Evolutionary conservation across 257 asterid species (phyloP).

Genomic region (Phtheirospermum japonicum): DNA sequence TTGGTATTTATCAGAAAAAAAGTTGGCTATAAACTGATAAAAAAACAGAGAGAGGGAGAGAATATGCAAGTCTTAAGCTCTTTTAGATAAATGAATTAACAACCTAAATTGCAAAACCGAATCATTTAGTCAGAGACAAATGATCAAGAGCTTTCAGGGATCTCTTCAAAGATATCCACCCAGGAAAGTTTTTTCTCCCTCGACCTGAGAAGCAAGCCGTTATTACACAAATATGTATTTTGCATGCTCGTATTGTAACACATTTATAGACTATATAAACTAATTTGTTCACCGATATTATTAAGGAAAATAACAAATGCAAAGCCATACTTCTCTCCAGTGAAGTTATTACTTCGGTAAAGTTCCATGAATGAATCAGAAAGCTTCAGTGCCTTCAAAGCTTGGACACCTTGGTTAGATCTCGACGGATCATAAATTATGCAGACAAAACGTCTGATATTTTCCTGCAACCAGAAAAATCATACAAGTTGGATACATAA

Average conservation of each 20-base stretch:
- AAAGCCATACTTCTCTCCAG: conserved; percentile 83
- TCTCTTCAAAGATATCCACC: conserved; percentile 91
- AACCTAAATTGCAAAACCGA: not conserved
- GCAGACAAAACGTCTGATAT: conserved; percentile 89
- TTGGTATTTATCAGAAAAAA: not conserved
- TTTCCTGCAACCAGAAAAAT: conserved; percentile 60
- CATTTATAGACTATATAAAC: not conserved
- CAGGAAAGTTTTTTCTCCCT: conserved; percentile 88
- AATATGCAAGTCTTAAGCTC: not conserved
- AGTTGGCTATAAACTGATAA: not conserved
- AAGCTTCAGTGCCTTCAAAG: conserved; percentile 93
- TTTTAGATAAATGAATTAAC: not conserved
- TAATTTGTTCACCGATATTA: no score
- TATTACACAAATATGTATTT: conserved; percentile 5
- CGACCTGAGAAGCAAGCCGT: conserved; percentile 44
- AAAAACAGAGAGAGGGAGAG: conserved; percentile 6
- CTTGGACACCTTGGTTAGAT: conserved; percentile 93
- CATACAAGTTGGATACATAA: not conserved
- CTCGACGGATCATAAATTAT: conserved; percentile 96
- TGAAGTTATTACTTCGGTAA: conserved; percentile 73
- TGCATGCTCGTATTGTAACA: not conserved
- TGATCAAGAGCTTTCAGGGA: conserved; percentile 51
- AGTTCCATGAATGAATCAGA: conserved; percentile 99
- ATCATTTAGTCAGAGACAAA: conserved; percentile 17
- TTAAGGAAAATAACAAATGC: not conserved